These are phyloP conservation scores for Ophiostoma piceae DNA, from an alignment of 2,329 filamentous ascomycete species.

Conservation along the genomic window DNA sequence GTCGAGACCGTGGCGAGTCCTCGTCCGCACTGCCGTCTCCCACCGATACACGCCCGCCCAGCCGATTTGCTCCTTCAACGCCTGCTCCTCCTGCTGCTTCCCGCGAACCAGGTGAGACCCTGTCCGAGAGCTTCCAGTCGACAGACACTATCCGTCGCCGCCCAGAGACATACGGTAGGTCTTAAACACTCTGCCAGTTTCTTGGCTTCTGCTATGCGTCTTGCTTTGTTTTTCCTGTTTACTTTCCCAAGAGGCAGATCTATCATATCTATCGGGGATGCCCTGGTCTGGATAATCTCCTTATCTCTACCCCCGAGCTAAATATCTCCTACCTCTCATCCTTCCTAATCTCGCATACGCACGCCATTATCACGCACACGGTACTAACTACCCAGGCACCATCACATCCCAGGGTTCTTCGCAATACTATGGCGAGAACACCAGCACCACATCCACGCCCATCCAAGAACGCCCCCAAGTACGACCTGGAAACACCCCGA, in stretches of 20 bases:
- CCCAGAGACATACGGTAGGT: conserved; percentile 55
- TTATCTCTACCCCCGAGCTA: neutral
- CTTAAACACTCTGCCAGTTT: neutral
- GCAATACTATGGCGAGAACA: conserved; percentile 23
- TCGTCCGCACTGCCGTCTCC: conserved; percentile 19
- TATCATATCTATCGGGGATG: neutral
- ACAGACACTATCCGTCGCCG: conserved; percentile 56
- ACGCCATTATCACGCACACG: neutral
- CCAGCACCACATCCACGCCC: conserved; percentile 23
- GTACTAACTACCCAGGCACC: conserved; percentile 18
- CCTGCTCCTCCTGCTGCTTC: neutral
- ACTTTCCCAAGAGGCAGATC: neutral
- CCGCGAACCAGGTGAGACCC: conserved; percentile 34
- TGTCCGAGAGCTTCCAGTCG: conserved; percentile 53
- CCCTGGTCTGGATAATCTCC: neutral
- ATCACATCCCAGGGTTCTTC: conserved; percentile 21
- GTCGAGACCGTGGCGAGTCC: conserved; percentile 17
- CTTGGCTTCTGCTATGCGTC: neutral
- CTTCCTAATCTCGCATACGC: neutral
- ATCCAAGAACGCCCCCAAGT: conserved; percentile 39
- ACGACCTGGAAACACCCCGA: conserved; percentile 33
- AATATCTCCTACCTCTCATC: neutral
- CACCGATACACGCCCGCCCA: conserved; percentile 21
- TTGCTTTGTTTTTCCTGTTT: neutral
- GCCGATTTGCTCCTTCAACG: neutral